A percentile compares a stretch with the other conserved stretches of the same genome.
Conservation (phyloP, 1,139 yeast species). For the Saccharomyces hybrid region DNA sequence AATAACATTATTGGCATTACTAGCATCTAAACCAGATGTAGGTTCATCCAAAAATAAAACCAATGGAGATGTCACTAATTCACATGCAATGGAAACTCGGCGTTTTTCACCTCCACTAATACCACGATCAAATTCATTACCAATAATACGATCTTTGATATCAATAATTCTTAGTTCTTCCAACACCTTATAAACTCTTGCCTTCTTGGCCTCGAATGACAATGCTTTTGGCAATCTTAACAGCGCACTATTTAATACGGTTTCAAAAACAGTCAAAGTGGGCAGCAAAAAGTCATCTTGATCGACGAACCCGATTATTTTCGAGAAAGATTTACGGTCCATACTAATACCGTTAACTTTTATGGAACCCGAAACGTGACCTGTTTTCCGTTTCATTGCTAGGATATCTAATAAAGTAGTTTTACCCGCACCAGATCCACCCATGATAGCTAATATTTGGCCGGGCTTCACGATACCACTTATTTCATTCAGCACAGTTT, state of each 20-base stretch:
- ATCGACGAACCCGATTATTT: slow-evolving; percentile 90
- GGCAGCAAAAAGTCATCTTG: slow-evolving; percentile 90
- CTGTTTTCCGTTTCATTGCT: slow-evolving; percentile 81
- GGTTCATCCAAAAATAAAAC: slow-evolving; percentile 81
- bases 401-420: slow-evolving; percentile 86
- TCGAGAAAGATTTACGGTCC: slow-evolving; percentile 43
- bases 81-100: slow-evolving; percentile 86
- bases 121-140: slow-evolving; percentile 84
- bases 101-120: slow-evolving; percentile 93
- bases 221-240: slow-evolving; percentile 75
- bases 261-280: slow-evolving; percentile 90
- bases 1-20: slow-evolving; percentile 84
- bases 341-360: slow-evolving; percentile 60
- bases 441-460: slow-evolving; percentile 92
- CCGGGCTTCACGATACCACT: slow-evolving; percentile 80
- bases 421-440: slow-evolving; percentile 98
- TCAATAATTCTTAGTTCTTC: slow-evolving; percentile 75
- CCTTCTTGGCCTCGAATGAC: slow-evolving; percentile 63
- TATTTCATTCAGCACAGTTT: slow-evolving; percentile 49
- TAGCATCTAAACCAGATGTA: slow-evolving; percentile 91
- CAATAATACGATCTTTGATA: slow-evolving; percentile 80
- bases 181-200: slow-evolving; percentile 78
- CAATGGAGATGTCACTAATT: slow-evolving; percentile 78
- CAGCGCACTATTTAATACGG: slow-evolving; percentile 86
- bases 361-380: slow-evolving; percentile 55